phyloP scores from a whole-genome alignment of 257 asterid species.

The Capsicum rhomboideum region DNA sequence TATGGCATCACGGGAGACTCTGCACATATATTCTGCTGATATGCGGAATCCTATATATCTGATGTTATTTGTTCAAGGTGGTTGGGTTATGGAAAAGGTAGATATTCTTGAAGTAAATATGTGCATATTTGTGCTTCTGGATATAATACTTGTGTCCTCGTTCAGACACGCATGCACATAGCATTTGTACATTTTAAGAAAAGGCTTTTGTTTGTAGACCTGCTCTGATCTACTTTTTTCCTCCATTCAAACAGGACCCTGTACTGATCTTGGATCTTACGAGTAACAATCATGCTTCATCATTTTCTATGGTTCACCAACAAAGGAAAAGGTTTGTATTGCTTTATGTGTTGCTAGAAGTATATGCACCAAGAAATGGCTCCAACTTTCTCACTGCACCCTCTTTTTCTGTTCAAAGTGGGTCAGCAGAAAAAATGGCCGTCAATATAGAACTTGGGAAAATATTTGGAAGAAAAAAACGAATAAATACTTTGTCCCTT shows the following conservation, averaged over 20 bases:
- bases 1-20: conserved; percentile 72
- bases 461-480: not conserved
- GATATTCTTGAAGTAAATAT: conserved; percentile 7
- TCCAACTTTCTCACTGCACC: not conserved
- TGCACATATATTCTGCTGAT: conserved; percentile 81
- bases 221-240: conserved; percentile 8
- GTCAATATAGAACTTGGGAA: not conserved
- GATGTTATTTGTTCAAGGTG: conserved; percentile 64
- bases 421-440: not conserved
- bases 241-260: conserved; percentile 53
- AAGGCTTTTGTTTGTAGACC: not conserved
- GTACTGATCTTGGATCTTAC: conserved; percentile 78
- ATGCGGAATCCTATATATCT: conserved; percentile 75
- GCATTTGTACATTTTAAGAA: not conserved
- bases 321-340: conserved; percentile 64
- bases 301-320: conserved; percentile 88
- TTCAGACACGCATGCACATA: not conserved
- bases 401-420: not conserved
- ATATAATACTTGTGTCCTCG: not conserved
- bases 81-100: conserved; percentile 98
- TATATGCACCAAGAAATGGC: not conserved
- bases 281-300: conserved; percentile 63
- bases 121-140: not conserved
- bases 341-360: not conserved
- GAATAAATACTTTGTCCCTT: not conserved